A percentile compares a stretch with the other conserved stretches of the same genome.
phyloP scores from a whole-genome alignment of 768 basidiomycete genomes.

The Trametopsis cervina region DNA sequence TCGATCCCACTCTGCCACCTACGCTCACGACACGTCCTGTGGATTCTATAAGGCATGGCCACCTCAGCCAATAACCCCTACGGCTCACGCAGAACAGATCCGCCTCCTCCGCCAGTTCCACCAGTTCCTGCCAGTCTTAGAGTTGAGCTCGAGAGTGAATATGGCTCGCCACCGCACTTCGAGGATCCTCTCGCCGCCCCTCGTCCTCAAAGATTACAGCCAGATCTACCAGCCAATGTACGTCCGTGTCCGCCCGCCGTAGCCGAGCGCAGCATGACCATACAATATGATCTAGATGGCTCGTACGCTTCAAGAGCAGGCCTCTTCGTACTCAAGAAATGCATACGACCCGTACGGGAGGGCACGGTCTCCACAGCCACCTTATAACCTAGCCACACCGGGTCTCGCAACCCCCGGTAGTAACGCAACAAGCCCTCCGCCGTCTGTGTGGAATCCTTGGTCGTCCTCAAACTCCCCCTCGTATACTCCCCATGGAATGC shows the following conservation, averaged over 20 bases:
- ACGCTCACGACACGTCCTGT: no score
- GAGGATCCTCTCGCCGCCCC: constrained; percentile 57
- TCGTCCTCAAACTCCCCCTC: background rate
- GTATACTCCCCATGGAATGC: constrained; percentile 4
- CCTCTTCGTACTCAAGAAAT: constrained; percentile 9
- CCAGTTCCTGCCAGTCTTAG: constrained; percentile 39
- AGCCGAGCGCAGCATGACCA: constrained; percentile 10
- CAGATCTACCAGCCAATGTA: constrained; percentile 56
- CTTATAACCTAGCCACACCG: constrained; percentile 13
- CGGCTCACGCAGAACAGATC: constrained; percentile 9
- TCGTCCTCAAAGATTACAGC: constrained; percentile 55
- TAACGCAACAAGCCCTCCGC: constrained; percentile 17
- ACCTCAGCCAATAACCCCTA: constrained; percentile 15
- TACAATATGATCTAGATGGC: constrained; percentile 47
- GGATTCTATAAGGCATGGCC: no score
- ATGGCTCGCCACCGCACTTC: constrained; percentile 40
- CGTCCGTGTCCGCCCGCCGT: constrained; percentile 21
- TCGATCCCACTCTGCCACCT: no score
- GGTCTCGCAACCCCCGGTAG: constrained; percentile 4
- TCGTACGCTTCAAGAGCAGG: constrained; percentile 47
- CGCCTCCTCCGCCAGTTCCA: constrained; percentile 39
- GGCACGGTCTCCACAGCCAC: constrained; percentile 5
- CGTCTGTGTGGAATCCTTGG: constrained; percentile 22
- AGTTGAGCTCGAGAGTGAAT: constrained; percentile 18
- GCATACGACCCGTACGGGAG: background rate